A percentile compares a stretch with the other conserved stretches of the same genome.
phyloP scores from a whole-genome alignment of 164 flowering plant genomes.

The Aristolochia fimbriata region DNA sequence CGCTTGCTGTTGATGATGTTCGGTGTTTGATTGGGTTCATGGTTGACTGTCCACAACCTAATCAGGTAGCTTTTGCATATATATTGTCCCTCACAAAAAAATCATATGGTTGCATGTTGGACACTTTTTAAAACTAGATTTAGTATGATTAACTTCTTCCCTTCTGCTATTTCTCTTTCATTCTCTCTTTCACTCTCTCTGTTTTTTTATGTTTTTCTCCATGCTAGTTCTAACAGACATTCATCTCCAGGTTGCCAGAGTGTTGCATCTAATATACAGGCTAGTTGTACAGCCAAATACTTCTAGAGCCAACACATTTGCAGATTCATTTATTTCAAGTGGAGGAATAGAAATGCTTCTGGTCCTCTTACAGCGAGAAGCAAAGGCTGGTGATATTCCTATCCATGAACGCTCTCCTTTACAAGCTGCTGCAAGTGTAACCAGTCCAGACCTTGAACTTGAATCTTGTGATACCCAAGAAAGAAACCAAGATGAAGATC shows the following conservation, averaged over 20 bases:
- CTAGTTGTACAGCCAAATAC: slow-evolving; percentile 94
- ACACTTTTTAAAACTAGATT: neutral
- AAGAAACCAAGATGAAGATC: slow-evolving; percentile 1
- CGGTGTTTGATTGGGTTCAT: slow-evolving; percentile 81
- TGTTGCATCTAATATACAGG: slow-evolving; percentile 80
- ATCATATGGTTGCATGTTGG: neutral
- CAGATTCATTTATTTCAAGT: slow-evolving; percentile 76
- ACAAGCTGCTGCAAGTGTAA: slow-evolving; percentile 14
- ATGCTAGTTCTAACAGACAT: neutral
- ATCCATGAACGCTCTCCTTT: slow-evolving; percentile 20
- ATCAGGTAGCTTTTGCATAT: slow-evolving; percentile 47
- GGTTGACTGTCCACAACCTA: slow-evolving; percentile 92
- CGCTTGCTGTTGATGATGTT: slow-evolving; percentile 66
- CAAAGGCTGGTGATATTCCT: slow-evolving; percentile 64
- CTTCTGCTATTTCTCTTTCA: no score
- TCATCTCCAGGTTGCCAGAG: slow-evolving; percentile 77
- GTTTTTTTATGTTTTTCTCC: neutral
- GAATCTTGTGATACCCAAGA: slow-evolving; percentile 3
- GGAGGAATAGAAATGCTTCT: slow-evolving; percentile 97
- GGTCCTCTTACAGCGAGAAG: slow-evolving; percentile 85
- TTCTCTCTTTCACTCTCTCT: no score
- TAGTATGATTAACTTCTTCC: no score
- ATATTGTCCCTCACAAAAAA: neutral
- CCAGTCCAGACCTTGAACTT: neutral
- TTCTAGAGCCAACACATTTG: slow-evolving; percentile 79